These are phyloP conservation scores for Nicotiana tomentosiformis DNA, from an alignment of 257 asterid genomes.

Conservation along the genomic window DNA sequence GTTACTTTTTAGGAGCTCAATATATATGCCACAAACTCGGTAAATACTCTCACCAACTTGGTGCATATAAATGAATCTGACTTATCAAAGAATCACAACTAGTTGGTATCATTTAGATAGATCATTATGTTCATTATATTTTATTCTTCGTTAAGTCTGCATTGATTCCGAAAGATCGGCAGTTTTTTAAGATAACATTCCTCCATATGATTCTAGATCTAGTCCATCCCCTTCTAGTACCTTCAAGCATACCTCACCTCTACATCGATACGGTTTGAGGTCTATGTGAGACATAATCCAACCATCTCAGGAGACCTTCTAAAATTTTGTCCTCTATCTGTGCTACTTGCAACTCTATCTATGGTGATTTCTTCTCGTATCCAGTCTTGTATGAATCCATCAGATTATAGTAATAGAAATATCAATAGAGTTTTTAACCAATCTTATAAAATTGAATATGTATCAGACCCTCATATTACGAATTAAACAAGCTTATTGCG, in stretches of 20 bases:
- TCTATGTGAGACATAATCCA: not conserved
- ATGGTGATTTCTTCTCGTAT: not conserved
- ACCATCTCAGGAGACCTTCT: not conserved
- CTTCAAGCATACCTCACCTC: not conserved
- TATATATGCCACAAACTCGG: not conserved
- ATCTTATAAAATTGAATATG: not conserved
- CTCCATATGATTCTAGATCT: not conserved
- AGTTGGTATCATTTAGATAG: not conserved
- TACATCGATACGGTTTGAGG: not conserved
- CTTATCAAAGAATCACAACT: not conserved
- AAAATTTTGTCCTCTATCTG: not conserved
- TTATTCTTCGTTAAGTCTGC: not conserved
- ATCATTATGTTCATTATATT: not conserved
- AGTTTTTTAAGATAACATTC: not conserved
- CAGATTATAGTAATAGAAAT: not conserved
- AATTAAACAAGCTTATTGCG: not conserved
- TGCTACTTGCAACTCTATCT: not conserved
- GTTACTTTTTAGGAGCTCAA: not conserved
- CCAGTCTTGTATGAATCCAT: not conserved
- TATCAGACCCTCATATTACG: not conserved
- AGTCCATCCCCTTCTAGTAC: not conserved
- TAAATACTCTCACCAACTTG: not conserved
- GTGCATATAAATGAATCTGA: not conserved
- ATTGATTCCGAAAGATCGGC: not conserved
- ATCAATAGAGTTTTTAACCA: not conserved